phyloP scores from a whole-genome alignment of 202 grass and related monocot genomes.

The Dendrocalamus latiflorus region DNA sequence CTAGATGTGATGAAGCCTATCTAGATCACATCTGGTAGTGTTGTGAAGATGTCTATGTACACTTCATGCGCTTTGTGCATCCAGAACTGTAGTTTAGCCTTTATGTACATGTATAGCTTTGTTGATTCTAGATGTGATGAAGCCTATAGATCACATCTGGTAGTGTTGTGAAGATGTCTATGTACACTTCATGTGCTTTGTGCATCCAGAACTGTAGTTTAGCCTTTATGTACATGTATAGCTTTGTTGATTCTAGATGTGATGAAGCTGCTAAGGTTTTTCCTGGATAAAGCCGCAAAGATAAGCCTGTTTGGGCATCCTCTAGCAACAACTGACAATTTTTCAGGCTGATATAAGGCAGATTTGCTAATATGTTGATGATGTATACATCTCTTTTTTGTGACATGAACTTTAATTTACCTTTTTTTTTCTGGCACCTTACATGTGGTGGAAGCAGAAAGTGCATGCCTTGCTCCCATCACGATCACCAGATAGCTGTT shows the following conservation, averaged over 20 bases:
- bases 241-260: neutral
- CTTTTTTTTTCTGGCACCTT: neutral
- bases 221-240: conserved; percentile 12
- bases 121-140: neutral
- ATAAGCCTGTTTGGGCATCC: conserved; percentile 29
- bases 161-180: neutral
- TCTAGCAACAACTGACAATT: conserved; percentile 11
- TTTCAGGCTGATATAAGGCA: neutral
- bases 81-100: neutral
- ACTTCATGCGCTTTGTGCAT: neutral
- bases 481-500: neutral
- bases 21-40: neutral
- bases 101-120: conserved; percentile 12
- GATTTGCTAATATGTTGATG: conserved; percentile 20
- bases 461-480: conserved; percentile 17
- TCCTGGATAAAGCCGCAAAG: conserved; percentile 35
- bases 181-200: neutral
- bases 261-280: conserved; percentile 36
- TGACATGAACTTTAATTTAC: neutral
- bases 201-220: neutral
- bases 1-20: conserved; percentile 8
- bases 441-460: conserved; percentile 30
- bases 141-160: neutral
- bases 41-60: neutral
- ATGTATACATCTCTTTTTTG: neutral